phyloP scores from a whole-genome alignment of 805 yeast genomes.

The Metschnikowia gruessii region DNA sequence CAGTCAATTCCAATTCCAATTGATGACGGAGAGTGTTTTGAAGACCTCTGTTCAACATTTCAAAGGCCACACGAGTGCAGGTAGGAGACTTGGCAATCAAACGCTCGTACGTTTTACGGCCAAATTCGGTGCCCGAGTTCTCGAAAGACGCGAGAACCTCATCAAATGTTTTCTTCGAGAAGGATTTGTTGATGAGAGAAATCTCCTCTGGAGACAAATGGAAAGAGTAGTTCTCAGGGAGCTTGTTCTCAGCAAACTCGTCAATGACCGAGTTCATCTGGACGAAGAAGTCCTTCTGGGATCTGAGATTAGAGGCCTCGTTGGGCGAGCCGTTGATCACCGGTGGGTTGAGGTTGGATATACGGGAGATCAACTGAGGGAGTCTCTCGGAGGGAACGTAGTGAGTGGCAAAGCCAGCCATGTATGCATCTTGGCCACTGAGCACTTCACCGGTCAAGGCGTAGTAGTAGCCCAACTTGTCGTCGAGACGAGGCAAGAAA shows the following conservation, averaged over 20 bases:
- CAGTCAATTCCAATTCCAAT: slow-evolving; percentile 64
- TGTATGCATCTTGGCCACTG: slow-evolving; percentile 74
- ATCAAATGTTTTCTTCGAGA: slow-evolving; percentile 51
- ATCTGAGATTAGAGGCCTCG: slow-evolving; percentile 20
- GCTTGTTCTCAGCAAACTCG: slow-evolving; percentile 63
- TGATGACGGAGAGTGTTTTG: slow-evolving; percentile 59
- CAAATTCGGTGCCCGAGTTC: slow-evolving; percentile 62
- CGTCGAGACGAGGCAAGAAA: slow-evolving; percentile 79
- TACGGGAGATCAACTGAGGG: slow-evolving; percentile 58
- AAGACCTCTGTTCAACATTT: slow-evolving; percentile 61
- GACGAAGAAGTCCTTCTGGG: slow-evolving; percentile 43
- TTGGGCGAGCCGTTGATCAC: slow-evolving; percentile 28
- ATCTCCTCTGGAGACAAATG: slow-evolving; percentile 56
- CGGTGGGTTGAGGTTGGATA: slow-evolving; percentile 57
- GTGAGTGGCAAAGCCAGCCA: slow-evolving; percentile 88
- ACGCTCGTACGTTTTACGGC: slow-evolving; percentile 52
- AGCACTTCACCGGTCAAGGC: slow-evolving; percentile 84
- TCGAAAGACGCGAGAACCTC: slow-evolving; percentile 53
- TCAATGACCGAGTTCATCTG: slow-evolving; percentile 72
- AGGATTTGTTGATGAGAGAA: slow-evolving; percentile 64
- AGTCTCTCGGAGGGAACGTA: slow-evolving; percentile 69
- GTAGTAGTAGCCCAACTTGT: slow-evolving; percentile 77
- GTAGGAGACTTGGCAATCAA: slow-evolving; percentile 69
- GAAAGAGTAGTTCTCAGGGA: slow-evolving; percentile 62
- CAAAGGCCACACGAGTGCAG: slow-evolving; percentile 71